These are phyloP conservation scores for Ormosia semicastrata DNA, from an alignment of 306 rosid species.

Conservation along the genomic window DNA sequence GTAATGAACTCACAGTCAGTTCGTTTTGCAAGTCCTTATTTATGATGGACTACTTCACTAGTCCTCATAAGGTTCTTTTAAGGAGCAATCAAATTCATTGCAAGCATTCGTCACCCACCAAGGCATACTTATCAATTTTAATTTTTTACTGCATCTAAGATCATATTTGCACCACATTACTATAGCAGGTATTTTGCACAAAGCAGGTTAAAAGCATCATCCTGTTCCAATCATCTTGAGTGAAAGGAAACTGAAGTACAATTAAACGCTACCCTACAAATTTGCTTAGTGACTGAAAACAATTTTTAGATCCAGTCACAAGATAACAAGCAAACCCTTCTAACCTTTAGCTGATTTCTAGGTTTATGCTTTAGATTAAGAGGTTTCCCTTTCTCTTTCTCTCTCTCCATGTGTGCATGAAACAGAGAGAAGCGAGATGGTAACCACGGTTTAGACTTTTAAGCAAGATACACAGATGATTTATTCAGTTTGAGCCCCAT, in stretches of 20 bases:
- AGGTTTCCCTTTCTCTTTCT: neutral
- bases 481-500: slow-evolving; percentile 1
- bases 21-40: slow-evolving; percentile 3
- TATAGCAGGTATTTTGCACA: neutral
- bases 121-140: neutral
- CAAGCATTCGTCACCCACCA: neutral
- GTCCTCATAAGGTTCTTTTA: neutral
- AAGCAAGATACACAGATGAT: neutral
- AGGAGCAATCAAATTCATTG: neutral
- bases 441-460: neutral
- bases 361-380: neutral
- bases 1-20: slow-evolving; percentile 6
- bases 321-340: neutral
- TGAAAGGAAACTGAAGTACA: neutral
- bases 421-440: neutral
- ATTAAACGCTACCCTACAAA: neutral
- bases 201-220: neutral
- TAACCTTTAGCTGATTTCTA: neutral
- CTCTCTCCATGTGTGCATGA: neutral
- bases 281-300: neutral
- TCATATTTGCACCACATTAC: neutral
- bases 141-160: neutral
- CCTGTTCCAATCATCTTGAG: neutral
- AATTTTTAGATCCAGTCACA: neutral
- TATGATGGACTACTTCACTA: neutral